Base-by-base conservation (phyloP, 495 filamentous ascomycete species). In the Annulohypoxylon maeteangense region DNA sequence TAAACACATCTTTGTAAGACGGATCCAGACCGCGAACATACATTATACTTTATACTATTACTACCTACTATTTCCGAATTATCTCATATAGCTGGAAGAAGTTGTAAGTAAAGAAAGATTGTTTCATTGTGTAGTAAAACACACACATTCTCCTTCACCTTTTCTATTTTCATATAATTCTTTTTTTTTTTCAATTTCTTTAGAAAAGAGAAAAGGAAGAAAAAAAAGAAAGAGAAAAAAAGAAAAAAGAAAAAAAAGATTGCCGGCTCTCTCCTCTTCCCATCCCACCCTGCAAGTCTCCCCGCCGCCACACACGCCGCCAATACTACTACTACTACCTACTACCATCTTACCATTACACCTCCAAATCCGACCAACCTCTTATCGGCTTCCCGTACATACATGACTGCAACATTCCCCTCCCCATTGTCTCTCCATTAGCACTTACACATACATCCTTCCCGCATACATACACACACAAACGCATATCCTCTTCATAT, bases 241-340 rank as follows among this genome's bases (percentile, higher is more conserved):
- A 42, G 14, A 40, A 20, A 8, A 45, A 8, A 7, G 10, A 55
- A 60, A 38, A 59, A n/a, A 62, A 67, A 59, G 54, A 67, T 58
- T 71, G 72, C 70, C 71, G 71, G 51, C n/a, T 67, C 45, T 71
- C 62, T 71, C 58, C 45, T 56, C 27, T 58, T 40, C 54, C 27
- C 50, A 57, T 63, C 63, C 58, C 47, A 66, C 66, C 57, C 68
- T 74, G 67, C 60, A 74, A 63, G 58, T 67, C 55, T 38, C 71
- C 78, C 79, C 80, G 62, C 82, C 84, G 70, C 80, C 78, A 74
- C 74, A 57, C 54, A 57, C 54, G 11, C 31, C 11, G 14, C 8
- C 77, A 74, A 63, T 64, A 82, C 79, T 71, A 67, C 36, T 32
- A 53, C 58, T 42, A 63, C 50, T 66, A 68, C 61, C 36, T 40